These are phyloP conservation scores for Rubroshorea leprosula DNA, from an alignment of 345 rosid genomes.

Conservation along the genomic window DNA sequence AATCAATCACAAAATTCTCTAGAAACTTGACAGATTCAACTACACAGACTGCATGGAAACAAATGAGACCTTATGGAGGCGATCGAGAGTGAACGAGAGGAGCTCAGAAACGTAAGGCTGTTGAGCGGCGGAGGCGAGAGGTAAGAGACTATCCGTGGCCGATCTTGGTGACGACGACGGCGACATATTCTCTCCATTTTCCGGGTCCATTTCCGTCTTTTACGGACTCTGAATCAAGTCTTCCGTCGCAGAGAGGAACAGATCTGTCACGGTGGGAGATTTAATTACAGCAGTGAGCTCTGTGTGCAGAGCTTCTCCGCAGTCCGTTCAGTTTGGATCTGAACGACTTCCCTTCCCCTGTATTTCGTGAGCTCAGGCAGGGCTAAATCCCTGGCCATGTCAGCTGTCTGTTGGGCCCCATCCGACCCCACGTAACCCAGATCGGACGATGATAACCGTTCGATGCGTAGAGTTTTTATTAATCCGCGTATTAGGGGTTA, in stretches of 20 bases:
- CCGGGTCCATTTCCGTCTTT: conserved; percentile 44
- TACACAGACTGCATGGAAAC: neutral
- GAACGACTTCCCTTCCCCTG: conserved; percentile 4
- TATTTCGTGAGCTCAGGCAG: neutral
- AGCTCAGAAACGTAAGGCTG: conserved; percentile 97
- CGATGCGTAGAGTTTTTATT: too few relatives aligned
- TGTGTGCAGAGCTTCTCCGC: neutral
- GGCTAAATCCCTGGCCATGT: conserved; percentile 9
- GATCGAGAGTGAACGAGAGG: conserved; percentile 97
- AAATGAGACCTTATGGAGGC: conserved; percentile 73
- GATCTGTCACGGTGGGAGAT: conserved; percentile 1
- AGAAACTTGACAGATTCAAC: conserved; percentile 10
- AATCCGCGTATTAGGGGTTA: too few relatives aligned
- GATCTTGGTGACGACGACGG: conserved; percentile 25
- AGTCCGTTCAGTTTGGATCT: conserved; percentile 1
- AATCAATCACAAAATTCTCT: neutral
- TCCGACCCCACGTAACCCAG: too few relatives aligned
- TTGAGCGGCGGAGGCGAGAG: conserved; percentile 76
- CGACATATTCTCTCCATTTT: conserved; percentile 28
- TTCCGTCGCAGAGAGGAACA: conserved; percentile 1
- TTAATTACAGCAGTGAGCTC: neutral
- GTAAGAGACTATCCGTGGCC: conserved; percentile 42
- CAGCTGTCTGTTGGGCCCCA: conserved; percentile 10
- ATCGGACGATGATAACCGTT: too few relatives aligned
- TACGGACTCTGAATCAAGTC: too few relatives aligned